Evolutionary conservation across 768 basidiomycete species (phyloP), one percentile per base, ranked within the genome.

Genomic region (Naganishia vishniacii): DNA sequence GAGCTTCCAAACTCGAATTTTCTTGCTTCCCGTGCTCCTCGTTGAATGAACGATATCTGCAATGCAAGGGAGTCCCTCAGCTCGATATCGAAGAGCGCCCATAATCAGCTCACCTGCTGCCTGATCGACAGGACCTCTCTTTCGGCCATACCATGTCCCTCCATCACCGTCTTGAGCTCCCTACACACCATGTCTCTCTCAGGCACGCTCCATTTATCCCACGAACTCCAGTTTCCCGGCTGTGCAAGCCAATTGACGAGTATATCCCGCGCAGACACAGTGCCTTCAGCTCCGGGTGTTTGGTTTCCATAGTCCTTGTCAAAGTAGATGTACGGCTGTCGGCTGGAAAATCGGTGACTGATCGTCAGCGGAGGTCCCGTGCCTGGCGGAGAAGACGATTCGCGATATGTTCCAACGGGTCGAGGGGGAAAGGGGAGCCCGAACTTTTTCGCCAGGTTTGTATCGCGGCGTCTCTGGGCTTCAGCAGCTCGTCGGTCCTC

Each of bases 251-350:
- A 56, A 56, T 56, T 26, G 31, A 56, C 34, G 20, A 56, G n/a
- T 9, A 56, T 20, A 56, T 56, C 53, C 23, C 53, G 12, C 20
- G 53, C 53, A 8, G 53, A 40, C 3, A 56, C 8, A 9, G 53
- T 34, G 1, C 37, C 53, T 23, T 37, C 34, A 1, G 37, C 26
- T 5, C 53, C 53, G 3, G 53, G 53, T n/a, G 34, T 40, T 12
- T 56, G 53, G 26, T 56, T 32, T 6, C 53, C 53, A 40, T 40
- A 56, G 37, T 56, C 53, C 37, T 56, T 56, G 37, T 56, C 53
- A 13, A 56, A 56, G 16, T 37, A 56, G 37, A 56, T 37, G 34
- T 56, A 56, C n/a, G 53, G 49, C 6, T 34, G 31, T n/a, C 49
- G 49, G n/a, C n/a, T n/a, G n/a, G n/a, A n/a, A n/a, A n/a, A n/a